Percentiles rank a stretch among this genome's conserved stretches.
phyloP scores from a whole-genome alignment of 2,329 filamentous ascomycete genomes.

The Rhinocladiella mackenziei region DNA sequence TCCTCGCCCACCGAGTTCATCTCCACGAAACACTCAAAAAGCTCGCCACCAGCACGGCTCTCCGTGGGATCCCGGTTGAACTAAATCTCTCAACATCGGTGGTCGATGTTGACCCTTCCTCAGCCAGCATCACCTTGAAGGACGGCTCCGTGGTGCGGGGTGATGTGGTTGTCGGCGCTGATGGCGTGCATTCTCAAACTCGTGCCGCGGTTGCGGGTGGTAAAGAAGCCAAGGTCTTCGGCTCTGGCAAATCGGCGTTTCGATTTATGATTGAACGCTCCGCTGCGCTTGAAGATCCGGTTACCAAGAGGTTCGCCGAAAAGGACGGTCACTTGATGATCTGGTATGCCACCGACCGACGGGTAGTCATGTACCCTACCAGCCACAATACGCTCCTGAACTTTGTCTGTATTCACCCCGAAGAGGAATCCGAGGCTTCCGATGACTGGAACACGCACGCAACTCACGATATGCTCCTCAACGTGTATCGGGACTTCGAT shows the following conservation, averaged over 20 bases:
- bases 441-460: constrained; percentile 30
- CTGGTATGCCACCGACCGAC: constrained; percentile 36
- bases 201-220: constrained; percentile 32
- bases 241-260: constrained; percentile 38
- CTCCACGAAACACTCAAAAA: constrained; percentile 53
- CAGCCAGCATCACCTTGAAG: constrained; percentile 42
- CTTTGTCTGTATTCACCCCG: constrained; percentile 27
- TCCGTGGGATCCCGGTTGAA: constrained; percentile 36
- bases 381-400: constrained; percentile 24
- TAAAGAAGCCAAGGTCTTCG: constrained; percentile 37
- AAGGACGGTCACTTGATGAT: constrained; percentile 43
- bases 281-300: constrained; percentile 36
- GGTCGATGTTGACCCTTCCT: constrained; percentile 26
- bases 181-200: constrained; percentile 47
- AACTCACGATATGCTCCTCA: constrained; percentile 7
- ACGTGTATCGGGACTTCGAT: constrained; percentile 16
- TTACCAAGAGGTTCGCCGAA: constrained; percentile 38
- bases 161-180: constrained; percentile 54
- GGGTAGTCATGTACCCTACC: constrained; percentile 32
- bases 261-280: constrained; percentile 37
- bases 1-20: constrained; percentile 51
- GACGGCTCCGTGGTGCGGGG: constrained; percentile 43
- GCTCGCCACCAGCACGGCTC: constrained; percentile 40
- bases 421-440: constrained; percentile 36
- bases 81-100: constrained; percentile 45